A percentile compares a stretch with the other conserved stretches of the same genome.
phyloP scores from a whole-genome alignment of 805 yeast species.

The Wickerhamiella parazyma region DNA sequence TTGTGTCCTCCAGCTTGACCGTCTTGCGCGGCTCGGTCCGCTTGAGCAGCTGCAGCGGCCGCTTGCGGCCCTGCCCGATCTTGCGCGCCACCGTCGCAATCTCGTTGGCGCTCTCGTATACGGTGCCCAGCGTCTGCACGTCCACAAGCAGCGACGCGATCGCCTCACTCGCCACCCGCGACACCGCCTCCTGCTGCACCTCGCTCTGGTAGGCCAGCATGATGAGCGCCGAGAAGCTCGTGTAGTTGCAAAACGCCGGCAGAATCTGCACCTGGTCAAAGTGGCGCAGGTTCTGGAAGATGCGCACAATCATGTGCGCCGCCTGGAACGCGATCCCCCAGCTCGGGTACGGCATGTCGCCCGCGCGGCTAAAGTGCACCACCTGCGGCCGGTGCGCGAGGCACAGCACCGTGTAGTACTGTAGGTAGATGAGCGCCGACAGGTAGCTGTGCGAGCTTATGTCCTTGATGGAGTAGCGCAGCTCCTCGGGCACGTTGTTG shows the following conservation, averaged over 20 bases:
- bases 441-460: slow-evolving; percentile 37
- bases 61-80: not conserved
- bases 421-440: slow-evolving; percentile 47
- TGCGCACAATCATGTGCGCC: slow-evolving; percentile 57
- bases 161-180: slow-evolving; percentile 28
- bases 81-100: slow-evolving; percentile 2
- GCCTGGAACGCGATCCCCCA: slow-evolving; percentile 76
- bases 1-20: slow-evolving; percentile 3
- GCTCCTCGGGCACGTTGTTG: slow-evolving; percentile 45
- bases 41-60: slow-evolving; percentile 7
- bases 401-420: slow-evolving; percentile 60
- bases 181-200: slow-evolving; percentile 27
- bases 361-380: slow-evolving; percentile 19
- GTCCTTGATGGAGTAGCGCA: slow-evolving; percentile 50
- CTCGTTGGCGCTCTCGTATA: slow-evolving; percentile 10
- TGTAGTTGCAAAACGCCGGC: slow-evolving; percentile 48
- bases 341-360: slow-evolving; percentile 38
- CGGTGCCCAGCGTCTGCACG: slow-evolving; percentile 25
- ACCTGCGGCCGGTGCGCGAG: slow-evolving; percentile 56
- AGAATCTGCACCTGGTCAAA: slow-evolving; percentile 37
- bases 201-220: slow-evolving; percentile 60
- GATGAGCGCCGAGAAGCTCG: slow-evolving; percentile 48
- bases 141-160: slow-evolving; percentile 23
- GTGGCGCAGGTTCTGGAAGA: slow-evolving; percentile 42
- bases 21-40: slow-evolving; percentile 1